These are phyloP conservation scores for Leishmania mexicana DNA, from an alignment of 208 protist species.

Conservation along the genomic window DNA sequence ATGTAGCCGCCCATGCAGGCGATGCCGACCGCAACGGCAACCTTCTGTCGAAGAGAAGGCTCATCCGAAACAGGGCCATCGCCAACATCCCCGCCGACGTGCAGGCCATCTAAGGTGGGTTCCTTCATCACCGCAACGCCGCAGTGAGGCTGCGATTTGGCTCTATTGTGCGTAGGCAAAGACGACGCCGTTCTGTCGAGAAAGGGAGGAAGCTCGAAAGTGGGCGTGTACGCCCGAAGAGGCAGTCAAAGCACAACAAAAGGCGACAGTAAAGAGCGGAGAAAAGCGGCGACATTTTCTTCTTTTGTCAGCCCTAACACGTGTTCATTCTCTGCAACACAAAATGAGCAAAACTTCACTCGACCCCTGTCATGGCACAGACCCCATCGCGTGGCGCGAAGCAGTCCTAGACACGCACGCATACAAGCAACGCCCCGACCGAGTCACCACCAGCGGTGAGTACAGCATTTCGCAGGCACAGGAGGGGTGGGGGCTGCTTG, in stretches of 20 bases:
- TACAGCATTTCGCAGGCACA: background rate
- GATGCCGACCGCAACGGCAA: slow-evolving; percentile 43
- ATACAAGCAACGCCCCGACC: background rate
- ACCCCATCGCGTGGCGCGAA: background rate
- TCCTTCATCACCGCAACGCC: background rate
- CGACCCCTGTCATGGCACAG: background rate
- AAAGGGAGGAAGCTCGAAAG: background rate
- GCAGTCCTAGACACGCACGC: background rate
- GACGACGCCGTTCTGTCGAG: background rate
- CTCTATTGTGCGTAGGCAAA: background rate
- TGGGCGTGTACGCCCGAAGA: background rate
- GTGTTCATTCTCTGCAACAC: background rate
- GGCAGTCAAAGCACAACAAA: background rate
- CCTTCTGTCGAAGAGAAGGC: slow-evolving; percentile 9
- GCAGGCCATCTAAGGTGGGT: background rate
- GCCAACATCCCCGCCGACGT: background rate
- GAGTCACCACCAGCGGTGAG: background rate
- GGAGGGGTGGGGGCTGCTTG: background rate
- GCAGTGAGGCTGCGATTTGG: background rate
- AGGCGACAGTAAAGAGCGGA: background rate
- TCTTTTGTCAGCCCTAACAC: too few species aligned
- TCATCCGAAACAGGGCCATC: background rate
- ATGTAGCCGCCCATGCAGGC: slow-evolving; percentile 45
- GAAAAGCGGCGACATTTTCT: too few species aligned
- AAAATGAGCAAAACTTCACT: background rate